Percentiles rank a stretch among this genome's conserved stretches.
Evolutionary conservation across 352 stramenopile species (phyloP).

Genomic region (Globisporangium splendens): DNA sequence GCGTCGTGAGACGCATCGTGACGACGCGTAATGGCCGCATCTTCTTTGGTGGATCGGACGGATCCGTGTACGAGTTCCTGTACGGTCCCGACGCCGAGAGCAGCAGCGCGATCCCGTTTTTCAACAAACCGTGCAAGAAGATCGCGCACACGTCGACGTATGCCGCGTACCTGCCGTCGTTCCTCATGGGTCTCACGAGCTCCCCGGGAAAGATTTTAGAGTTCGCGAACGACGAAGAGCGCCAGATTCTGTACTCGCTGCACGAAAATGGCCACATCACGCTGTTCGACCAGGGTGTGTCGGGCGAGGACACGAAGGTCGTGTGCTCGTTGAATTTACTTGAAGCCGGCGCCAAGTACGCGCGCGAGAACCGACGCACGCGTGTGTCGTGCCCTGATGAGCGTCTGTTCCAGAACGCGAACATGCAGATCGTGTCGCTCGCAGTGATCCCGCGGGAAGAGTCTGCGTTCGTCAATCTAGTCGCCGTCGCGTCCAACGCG

Average conservation of each 20-base stretch:
- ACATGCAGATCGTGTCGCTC: conserved; percentile 70
- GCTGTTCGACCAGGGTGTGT: conserved; percentile 64
- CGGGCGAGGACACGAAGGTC: conserved; percentile 54
- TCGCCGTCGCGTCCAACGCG: conserved; percentile 91
- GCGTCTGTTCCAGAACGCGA: conserved; percentile 65
- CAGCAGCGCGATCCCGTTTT: conserved; percentile 28
- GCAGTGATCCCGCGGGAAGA: conserved; percentile 62
- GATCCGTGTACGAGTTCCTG: conserved; percentile 92
- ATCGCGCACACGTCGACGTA: conserved; percentile 89
- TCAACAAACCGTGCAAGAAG: conserved; percentile 86
- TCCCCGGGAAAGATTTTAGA: conserved; percentile 83
- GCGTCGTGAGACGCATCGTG: conserved; percentile 89
- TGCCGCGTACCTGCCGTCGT: conserved; percentile 70
- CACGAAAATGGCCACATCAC: conserved; percentile 73
- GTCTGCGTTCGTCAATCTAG: conserved; percentile 84
- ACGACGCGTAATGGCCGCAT: conserved; percentile 87
- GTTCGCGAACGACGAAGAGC: conserved; percentile 86
- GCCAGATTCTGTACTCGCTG: conserved; percentile 91
- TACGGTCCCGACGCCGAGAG: conserved; percentile 51
- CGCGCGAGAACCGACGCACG: conserved; percentile 75
- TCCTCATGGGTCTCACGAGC: conserved; percentile 73
- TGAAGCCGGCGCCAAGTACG: conserved; percentile 71
- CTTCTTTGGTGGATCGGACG: conserved; percentile 96
- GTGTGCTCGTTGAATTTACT: conserved; percentile 72
- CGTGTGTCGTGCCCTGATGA: conserved; percentile 82